A percentile compares a stretch with the other conserved stretches of the same genome.
Conservation (phyloP, 148 eudicot species). For the Cornus suecica region DNA sequence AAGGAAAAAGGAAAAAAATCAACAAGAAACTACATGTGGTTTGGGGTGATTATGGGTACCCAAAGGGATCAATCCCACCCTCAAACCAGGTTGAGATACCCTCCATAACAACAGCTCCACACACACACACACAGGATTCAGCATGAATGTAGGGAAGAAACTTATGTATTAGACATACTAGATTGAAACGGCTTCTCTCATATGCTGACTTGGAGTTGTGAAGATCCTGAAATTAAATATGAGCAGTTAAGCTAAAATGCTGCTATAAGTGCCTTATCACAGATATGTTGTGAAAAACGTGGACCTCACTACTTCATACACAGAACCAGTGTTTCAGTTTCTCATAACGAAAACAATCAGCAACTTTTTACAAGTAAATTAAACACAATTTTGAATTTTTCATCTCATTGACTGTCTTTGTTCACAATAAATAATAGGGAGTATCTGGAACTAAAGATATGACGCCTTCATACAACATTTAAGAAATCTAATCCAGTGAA, state of each 20-base stretch:
- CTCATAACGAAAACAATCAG: background rate
- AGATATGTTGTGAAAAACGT: background rate
- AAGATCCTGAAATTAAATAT: slow-evolving; percentile 52
- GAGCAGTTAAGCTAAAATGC: slow-evolving; percentile 13
- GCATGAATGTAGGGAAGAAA: background rate
- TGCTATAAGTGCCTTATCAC: slow-evolving; percentile 1
- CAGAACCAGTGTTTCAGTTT: background rate
- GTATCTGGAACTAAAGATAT: background rate
- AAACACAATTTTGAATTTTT: background rate
- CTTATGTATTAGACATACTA: slow-evolving; percentile 45
- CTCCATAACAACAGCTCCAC: too few relatives aligned
- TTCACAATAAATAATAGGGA: background rate
- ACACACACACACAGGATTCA: background rate
- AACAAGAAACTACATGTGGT: too few relatives aligned
- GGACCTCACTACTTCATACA: background rate
- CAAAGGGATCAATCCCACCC: too few relatives aligned
- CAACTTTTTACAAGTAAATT: background rate
- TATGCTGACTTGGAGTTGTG: slow-evolving; percentile 87
- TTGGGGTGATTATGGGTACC: too few relatives aligned
- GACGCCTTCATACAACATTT: background rate
- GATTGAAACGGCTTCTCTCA: slow-evolving; percentile 87
- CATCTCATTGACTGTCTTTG: background rate
- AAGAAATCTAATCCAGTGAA: background rate
- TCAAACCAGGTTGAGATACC: too few relatives aligned
- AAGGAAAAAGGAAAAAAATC: too few relatives aligned